Conservation (phyloP, 2,329 filamentous ascomycete species). For the Knufia fluminis region DNA sequence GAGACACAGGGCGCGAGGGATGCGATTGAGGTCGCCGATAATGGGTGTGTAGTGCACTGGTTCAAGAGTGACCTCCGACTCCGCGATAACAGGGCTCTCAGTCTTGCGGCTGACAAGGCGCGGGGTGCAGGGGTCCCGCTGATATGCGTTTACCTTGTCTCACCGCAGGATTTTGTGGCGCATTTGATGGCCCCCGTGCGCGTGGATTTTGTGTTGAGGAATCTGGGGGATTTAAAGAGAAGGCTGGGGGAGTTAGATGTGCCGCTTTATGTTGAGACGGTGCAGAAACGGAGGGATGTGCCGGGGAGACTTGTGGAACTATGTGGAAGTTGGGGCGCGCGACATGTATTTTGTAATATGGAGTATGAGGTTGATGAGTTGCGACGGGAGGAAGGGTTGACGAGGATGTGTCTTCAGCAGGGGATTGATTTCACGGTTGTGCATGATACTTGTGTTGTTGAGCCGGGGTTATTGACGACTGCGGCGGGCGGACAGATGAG, state of each 20-base stretch:
- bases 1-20: conserved; percentile 50
- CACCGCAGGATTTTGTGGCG: conserved; percentile 74
- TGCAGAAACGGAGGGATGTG: conserved; percentile 56
- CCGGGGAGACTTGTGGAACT: conserved; percentile 54
- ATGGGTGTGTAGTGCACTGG: conserved; percentile 67
- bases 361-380: conserved; percentile 92
- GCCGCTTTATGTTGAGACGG: conserved; percentile 65
- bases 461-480: conserved; percentile 58
- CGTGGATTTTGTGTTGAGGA: conserved; percentile 73
- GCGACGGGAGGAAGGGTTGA: conserved; percentile 61
- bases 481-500: conserved; percentile 66
- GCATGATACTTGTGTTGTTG: conserved; percentile 75
- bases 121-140: conserved; percentile 60
- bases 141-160: conserved; percentile 68
- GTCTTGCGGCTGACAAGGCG: conserved; percentile 57
- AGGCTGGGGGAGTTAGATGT: conserved; percentile 65
- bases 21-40: conserved; percentile 45
- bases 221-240: conserved; percentile 53
- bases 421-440: conserved; percentile 61
- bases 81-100: conserved; percentile 63
- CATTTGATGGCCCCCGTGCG: conserved; percentile 64
- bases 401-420: conserved; percentile 50
- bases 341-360: conserved; percentile 70
- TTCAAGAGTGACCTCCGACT: conserved; percentile 75
- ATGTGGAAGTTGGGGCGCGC: conserved; percentile 61